Percentiles rank a stretch among this genome's conserved stretches.
Evolutionary conservation across 805 yeast genomes (phyloP).

Genomic region (Candida stauntonica): DNA sequence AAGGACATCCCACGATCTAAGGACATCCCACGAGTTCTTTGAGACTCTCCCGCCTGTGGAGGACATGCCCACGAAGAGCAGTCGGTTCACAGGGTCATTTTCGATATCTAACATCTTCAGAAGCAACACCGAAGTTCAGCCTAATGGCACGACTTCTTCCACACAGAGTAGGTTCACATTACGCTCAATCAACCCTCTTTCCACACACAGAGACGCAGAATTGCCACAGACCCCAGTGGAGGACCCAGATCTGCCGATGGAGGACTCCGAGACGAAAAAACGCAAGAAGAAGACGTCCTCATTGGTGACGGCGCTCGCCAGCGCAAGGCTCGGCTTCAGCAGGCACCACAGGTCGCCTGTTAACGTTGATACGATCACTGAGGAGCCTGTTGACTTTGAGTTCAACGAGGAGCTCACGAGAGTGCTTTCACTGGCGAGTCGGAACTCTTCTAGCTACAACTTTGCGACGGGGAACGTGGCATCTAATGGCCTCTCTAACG

Average conservation of each 20-base stretch:
- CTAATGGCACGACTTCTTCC: conserved; percentile 3
- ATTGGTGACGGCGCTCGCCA: conserved; percentile 22
- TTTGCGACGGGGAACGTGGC: conserved; percentile 10
- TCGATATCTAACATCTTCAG: conserved; percentile 25
- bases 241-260: conserved; percentile 6
- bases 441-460: conserved; percentile 23
- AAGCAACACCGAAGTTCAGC: conserved; percentile 13
- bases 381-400: conserved; percentile 13
- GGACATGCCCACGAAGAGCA: conserved; percentile 7
- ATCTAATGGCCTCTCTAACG: background rate
- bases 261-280: conserved; percentile 18
- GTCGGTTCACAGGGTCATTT: conserved; percentile 11
- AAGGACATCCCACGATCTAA: conserved; percentile 31
- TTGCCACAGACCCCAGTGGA: conserved; percentile 8
- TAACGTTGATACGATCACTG: background rate
- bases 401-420: conserved; percentile 23
- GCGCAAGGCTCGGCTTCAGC: conserved; percentile 23
- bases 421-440: conserved; percentile 24
- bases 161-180: conserved; percentile 29
- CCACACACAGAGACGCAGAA: conserved; percentile 23
- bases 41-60: conserved; percentile 32
- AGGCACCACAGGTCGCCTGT: background rate
- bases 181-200: conserved; percentile 30
- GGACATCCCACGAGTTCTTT: conserved; percentile 40
- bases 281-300: conserved; percentile 20